Percentiles rank a stretch among this genome's conserved stretches.
phyloP scores from a whole-genome alignment of 257 asterid species.

The Scutellaria galericulata region DNA sequence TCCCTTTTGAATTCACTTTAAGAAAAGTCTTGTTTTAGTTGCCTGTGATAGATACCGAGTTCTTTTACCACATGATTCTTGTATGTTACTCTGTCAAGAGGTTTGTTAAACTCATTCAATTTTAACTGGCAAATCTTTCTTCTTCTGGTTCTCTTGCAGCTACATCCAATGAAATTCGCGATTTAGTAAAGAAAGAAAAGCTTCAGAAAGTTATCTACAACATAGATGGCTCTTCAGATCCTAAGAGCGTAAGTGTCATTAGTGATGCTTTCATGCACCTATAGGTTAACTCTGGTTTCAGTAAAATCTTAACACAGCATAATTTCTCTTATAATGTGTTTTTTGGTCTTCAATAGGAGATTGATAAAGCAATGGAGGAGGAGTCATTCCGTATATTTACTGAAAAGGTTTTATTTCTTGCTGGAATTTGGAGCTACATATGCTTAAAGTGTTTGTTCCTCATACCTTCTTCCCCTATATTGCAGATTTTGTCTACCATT shows the following conservation, averaged over 20 bases:
- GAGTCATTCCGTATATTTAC: constrained; percentile 58
- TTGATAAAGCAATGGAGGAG: constrained; percentile 62
- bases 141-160: constrained; percentile 50
- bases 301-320: neutral
- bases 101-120: neutral
- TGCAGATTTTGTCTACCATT: constrained; percentile 53
- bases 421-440: neutral
- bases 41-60: neutral
- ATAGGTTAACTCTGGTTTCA: neutral
- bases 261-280: neutral
- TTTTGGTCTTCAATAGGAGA: constrained; percentile 44
- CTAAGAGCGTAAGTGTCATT: constrained; percentile 65
- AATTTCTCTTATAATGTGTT: neutral
- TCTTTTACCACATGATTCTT: neutral
- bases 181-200: constrained; percentile 55
- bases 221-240: constrained; percentile 60
- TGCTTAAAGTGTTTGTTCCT: neutral
- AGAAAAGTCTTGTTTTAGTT: neutral
- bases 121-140: neutral
- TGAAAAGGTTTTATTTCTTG: constrained; percentile 53
- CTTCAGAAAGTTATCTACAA: constrained; percentile 58
- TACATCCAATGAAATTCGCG: constrained; percentile 63
- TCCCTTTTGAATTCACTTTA: neutral
- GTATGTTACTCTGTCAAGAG: neutral
- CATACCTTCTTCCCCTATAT: neutral